phyloP scores from a whole-genome alignment of 2,329 filamentous ascomycete genomes.

The Talaromyces atroroseus region DNA sequence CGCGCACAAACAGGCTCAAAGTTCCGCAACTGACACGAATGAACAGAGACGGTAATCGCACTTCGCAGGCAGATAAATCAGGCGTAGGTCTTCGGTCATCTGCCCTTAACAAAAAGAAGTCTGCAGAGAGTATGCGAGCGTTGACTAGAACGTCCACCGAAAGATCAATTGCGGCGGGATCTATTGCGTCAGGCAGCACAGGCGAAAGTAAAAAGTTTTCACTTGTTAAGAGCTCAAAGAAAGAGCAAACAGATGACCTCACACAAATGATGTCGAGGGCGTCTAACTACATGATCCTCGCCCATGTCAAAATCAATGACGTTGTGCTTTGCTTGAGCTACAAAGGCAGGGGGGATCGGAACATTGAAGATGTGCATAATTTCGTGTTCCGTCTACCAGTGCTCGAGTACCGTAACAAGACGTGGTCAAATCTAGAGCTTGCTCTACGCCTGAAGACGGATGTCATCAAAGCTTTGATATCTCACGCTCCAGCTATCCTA shows the following conservation, averaged over 20 bases:
- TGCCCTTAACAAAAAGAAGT: slow-evolving; percentile 35
- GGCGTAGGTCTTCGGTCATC: slow-evolving; percentile 2
- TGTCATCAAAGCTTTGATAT: slow-evolving; percentile 87
- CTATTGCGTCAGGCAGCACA: slow-evolving; percentile 21
- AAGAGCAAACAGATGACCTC: slow-evolving; percentile 75
- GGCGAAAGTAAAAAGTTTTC: slow-evolving; percentile 45
- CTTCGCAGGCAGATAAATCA: slow-evolving; percentile 19
- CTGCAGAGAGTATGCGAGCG: slow-evolving; percentile 37
- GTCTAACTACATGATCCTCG: slow-evolving; percentile 95
- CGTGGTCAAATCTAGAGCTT: slow-evolving; percentile 95
- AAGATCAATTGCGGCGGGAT: slow-evolving; percentile 28
- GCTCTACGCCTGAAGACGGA: slow-evolving; percentile 90
- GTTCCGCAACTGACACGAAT: slow-evolving; percentile 32
- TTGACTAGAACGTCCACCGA: slow-evolving; percentile 33
- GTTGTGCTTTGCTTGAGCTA: slow-evolving; percentile 94
- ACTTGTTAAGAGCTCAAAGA: slow-evolving; percentile 44
- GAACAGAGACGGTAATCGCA: slow-evolving; percentile 17
- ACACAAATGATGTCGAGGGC: slow-evolving; percentile 95
- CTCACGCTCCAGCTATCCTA: slow-evolving; percentile 91
- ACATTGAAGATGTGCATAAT: slow-evolving; percentile 93
- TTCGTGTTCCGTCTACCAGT: slow-evolving; percentile 94
- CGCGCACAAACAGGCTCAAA: slow-evolving; percentile 26
- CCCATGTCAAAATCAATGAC: slow-evolving; percentile 89
- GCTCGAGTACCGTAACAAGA: slow-evolving; percentile 97
- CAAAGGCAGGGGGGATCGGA: slow-evolving; percentile 92